A percentile compares a stretch with the other conserved stretches of the same genome.
These are phyloP conservation scores for Mortierella hygrophila DNA, from an alignment of 192 early-diverging fungal species.

Conservation along the genomic window DNA sequence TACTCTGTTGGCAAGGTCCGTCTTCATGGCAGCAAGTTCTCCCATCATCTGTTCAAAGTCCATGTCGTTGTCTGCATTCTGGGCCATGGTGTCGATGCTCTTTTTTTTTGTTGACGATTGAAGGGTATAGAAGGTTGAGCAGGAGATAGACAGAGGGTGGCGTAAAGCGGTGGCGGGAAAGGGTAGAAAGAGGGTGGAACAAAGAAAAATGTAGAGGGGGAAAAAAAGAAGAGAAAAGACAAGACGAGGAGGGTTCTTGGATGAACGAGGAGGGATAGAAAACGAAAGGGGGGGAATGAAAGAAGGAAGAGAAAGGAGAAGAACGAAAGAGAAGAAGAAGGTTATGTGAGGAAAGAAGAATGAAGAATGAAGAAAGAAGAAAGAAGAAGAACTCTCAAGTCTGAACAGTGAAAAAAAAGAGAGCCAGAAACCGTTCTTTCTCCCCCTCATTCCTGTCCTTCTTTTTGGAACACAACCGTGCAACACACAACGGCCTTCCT, in stretches of 20 bases:
- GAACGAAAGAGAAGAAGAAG: neutral
- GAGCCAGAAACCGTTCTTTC: neutral
- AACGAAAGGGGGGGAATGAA: neutral
- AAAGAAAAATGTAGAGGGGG: neutral
- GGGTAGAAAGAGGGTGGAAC: neutral
- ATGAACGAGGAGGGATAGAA: neutral
- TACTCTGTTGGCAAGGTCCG: slow-evolving; percentile 56
- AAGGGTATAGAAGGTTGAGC: neutral
- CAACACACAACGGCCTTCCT: neutral
- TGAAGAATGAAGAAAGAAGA: neutral
- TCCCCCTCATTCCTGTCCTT: too few relatives aligned
- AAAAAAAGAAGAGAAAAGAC: neutral
- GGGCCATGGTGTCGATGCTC: slow-evolving; percentile 24
- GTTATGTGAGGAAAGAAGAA: neutral
- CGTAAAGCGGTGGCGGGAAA: neutral
- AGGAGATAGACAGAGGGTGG: neutral
- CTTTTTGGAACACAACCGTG: neutral
- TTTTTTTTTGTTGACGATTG: neutral
- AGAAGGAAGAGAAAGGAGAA: neutral
- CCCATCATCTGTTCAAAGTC: slow-evolving; percentile 58
- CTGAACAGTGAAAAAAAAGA: neutral
- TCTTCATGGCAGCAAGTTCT: slow-evolving; percentile 53
- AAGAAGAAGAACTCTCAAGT: neutral
- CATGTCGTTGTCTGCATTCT: slow-evolving; percentile 33
- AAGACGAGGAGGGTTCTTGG: neutral